These are phyloP conservation scores for Oenanthe sinensis DNA, from an alignment of 129 eudicot species.

Conservation along the genomic window DNA sequence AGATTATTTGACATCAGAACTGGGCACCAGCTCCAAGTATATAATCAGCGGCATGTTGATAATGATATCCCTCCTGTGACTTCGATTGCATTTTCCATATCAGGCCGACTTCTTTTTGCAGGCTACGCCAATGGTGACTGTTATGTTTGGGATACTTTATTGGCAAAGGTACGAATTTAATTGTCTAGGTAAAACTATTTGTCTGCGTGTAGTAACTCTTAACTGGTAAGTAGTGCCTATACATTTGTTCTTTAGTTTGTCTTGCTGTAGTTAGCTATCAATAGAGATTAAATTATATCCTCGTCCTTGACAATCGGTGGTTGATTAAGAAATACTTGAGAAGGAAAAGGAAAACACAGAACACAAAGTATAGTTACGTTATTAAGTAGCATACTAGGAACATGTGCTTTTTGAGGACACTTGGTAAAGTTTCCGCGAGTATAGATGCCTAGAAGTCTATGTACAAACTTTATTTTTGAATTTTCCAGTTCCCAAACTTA, in stretches of 20 bases:
- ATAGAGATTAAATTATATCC: background rate
- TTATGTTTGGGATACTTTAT: conserved; percentile 84
- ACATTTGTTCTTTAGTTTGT: background rate
- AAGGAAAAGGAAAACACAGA: background rate
- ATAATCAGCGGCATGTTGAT: conserved; percentile 45
- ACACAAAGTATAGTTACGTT: background rate
- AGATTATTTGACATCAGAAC: conserved; percentile 86
- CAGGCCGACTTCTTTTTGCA: conserved; percentile 80
- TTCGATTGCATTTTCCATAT: conserved; percentile 72
- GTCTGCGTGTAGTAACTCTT: background rate
- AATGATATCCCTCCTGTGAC: conserved; percentile 42
- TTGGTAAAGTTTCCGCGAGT: background rate
- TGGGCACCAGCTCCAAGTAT: conserved; percentile 91
- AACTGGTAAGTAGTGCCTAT: too few relatives aligned
- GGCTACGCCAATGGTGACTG: conserved; percentile 82
- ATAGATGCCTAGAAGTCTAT: background rate
- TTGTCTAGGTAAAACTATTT: background rate
- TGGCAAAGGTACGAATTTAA: conserved; percentile 55
- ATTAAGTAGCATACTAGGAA: background rate
- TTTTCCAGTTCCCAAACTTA: background rate
- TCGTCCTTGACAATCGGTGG: background rate
- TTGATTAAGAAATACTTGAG: background rate
- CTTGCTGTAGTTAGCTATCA: background rate
- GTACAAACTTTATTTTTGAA: background rate
- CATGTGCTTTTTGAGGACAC: background rate